Evolutionary conservation across 2,329 filamentous ascomycete species (phyloP).

Genomic region (Alternaria metachromatica): DNA sequence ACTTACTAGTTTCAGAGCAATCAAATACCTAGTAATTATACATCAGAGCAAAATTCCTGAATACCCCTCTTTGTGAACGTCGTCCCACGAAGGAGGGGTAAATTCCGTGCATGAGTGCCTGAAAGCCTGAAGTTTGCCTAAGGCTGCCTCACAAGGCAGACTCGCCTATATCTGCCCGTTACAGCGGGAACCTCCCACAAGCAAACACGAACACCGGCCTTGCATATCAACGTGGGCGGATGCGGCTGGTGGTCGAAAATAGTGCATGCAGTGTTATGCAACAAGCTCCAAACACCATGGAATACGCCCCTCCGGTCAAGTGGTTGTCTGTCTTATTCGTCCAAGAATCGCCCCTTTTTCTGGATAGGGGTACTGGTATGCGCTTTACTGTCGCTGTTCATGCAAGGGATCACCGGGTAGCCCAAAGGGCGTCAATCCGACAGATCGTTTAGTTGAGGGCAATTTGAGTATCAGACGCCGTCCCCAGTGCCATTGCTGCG

Average conservation of each 20-base stretch:
- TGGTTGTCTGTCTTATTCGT: neutral
- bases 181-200: neutral
- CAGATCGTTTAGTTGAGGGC: neutral
- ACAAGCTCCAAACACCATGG: neutral
- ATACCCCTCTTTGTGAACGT: neutral
- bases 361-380: neutral
- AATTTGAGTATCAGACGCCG: neutral
- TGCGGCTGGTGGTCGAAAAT: neutral
- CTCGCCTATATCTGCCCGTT: neutral
- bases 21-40: neutral
- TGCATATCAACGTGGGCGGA: neutral
- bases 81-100: neutral
- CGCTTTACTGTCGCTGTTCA: neutral
- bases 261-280: neutral
- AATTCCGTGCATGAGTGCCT: neutral
- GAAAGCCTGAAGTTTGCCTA: neutral
- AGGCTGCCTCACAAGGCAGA: neutral
- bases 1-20: neutral
- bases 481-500: neutral
- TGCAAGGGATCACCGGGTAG: neutral
- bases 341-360: neutral
- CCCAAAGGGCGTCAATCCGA: neutral
- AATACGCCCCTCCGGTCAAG: neutral
- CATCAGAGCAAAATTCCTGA: neutral
- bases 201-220: neutral